Percentiles rank a stretch among this genome's conserved stretches.
These are phyloP conservation scores for Blepharisma undulans DNA, from an alignment of 169 alveolate species.

Conservation along the genomic window DNA sequence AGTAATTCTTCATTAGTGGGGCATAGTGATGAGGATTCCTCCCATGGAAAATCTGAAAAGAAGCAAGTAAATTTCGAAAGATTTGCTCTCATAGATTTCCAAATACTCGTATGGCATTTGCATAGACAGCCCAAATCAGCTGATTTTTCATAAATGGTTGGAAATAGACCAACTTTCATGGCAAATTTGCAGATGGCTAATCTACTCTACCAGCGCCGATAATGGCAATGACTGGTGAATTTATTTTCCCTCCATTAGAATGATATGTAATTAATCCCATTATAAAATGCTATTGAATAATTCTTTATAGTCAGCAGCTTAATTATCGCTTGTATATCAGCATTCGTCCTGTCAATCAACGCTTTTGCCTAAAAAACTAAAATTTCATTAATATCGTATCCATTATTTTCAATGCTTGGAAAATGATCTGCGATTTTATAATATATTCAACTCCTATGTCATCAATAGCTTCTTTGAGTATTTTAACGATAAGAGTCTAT, in stretches of 20 bases:
- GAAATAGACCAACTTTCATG: neutral
- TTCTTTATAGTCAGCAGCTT: neutral
- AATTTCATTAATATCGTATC: conserved; percentile 12
- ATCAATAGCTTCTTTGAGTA: neutral
- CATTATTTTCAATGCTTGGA: conserved; percentile 1
- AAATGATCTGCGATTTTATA: conserved; percentile 8
- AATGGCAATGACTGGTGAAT: neutral
- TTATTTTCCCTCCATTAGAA: neutral
- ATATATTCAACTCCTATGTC: conserved; percentile 11
- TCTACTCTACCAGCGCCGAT: neutral
- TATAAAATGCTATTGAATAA: neutral
- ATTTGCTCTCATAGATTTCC: too few relatives aligned
- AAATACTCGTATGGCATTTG: too few relatives aligned
- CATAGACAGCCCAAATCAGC: neutral
- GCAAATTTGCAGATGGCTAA: neutral
- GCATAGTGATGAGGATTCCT: too few relatives aligned
- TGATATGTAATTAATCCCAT: too few relatives aligned
- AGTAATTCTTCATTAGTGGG: too few relatives aligned
- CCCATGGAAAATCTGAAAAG: too few relatives aligned
- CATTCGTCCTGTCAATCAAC: neutral
- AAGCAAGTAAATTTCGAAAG: too few relatives aligned
- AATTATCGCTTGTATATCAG: too few relatives aligned
- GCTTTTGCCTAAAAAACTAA: neutral
- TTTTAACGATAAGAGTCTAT: neutral
- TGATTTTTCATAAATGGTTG: neutral